These are phyloP conservation scores for Trametes versicolor DNA, from an alignment of 1,284 basidiomycete genomes.

Conservation along the genomic window DNA sequence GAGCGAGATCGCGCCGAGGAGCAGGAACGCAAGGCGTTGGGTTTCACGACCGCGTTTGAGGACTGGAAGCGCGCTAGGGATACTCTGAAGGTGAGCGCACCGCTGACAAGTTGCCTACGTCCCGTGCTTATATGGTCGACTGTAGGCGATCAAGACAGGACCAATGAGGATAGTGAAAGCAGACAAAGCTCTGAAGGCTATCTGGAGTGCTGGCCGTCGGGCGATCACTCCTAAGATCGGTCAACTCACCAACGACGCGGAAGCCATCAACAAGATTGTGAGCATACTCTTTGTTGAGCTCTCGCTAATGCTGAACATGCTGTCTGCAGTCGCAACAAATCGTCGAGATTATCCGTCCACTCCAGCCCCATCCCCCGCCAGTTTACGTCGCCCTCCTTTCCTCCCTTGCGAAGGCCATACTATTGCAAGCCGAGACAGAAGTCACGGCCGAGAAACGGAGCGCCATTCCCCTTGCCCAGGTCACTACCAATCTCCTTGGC, in stretches of 20 bases:
- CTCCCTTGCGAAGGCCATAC: conserved; percentile 88
- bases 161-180: conserved; percentile 82
- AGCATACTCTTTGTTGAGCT: conserved; percentile 42
- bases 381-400: conserved; percentile 86
- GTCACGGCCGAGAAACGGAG: conserved; percentile 90
- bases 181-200: conserved; percentile 62
- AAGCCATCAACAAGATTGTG: conserved; percentile 79
- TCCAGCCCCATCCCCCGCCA: conserved; percentile 49
- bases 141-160: conserved; percentile 74
- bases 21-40: conserved; percentile 49
- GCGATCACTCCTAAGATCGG: conserved; percentile 92
- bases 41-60: conserved; percentile 61
- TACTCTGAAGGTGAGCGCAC: conserved; percentile 62
- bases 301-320: conserved; percentile 15
- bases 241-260: conserved; percentile 86
- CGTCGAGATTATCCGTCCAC: conserved; percentile 57
- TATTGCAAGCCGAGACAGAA: conserved; percentile 95
- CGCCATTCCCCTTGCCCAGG: conserved; percentile 84
- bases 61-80: conserved; percentile 77
- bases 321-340: conserved; percentile 70
- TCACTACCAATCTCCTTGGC: conserved; percentile 76
- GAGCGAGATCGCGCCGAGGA: conserved; percentile 43
- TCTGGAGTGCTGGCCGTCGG: conserved; percentile 76
- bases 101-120: background rate
- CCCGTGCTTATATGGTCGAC: conserved; percentile 11